Percentiles rank a stretch among this genome's conserved stretches.
These are phyloP conservation scores for Trichoderma sp. DNA, from an alignment of 2,329 filamentous ascomycete genomes.

Conservation along the genomic window DNA sequence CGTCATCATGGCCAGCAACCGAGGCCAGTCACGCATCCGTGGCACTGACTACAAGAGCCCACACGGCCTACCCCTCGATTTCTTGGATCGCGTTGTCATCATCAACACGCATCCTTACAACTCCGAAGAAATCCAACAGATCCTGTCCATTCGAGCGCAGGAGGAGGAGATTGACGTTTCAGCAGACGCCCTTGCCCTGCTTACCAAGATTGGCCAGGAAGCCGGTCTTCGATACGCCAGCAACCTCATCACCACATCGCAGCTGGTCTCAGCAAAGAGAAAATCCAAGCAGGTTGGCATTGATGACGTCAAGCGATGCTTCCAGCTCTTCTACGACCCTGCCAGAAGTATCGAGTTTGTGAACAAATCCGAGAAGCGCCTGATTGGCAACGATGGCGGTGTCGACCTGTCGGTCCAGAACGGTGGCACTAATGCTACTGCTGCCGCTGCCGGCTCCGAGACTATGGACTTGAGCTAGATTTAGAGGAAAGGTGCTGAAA, in stretches of 20 bases:
- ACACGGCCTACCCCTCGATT: constrained; percentile 91
- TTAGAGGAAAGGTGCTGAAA: background rate
- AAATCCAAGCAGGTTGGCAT: constrained; percentile 79
- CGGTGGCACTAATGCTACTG: constrained; percentile 22
- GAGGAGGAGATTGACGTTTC: constrained; percentile 95
- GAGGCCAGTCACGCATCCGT: constrained; percentile 85
- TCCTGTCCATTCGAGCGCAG: constrained; percentile 85
- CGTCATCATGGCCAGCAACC: constrained; percentile 98
- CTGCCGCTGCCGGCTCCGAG: constrained; percentile 27
- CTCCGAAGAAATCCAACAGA: constrained; percentile 84
- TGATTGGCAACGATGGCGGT: constrained; percentile 82
- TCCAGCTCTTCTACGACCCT: constrained; percentile 90
- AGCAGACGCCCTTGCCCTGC: constrained; percentile 82
- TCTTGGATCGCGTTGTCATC: constrained; percentile 93
- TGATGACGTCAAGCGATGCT: constrained; percentile 90
- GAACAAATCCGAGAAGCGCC: constrained; percentile 81
- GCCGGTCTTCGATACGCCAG: constrained; percentile 92
- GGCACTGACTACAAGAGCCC: constrained; percentile 92
- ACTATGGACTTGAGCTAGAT: constrained; percentile 47
- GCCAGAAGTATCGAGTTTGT: constrained; percentile 87
- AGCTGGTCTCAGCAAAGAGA: constrained; percentile 82
- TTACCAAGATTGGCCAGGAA: constrained; percentile 95
- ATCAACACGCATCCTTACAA: constrained; percentile 88
- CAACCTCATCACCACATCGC: constrained; percentile 93
- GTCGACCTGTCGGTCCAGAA: constrained; percentile 64